Percentiles rank a stretch among this genome's conserved stretches.
Conservation (phyloP, 140 eudicot genomes). For the Erigeron philadelphicus region DNA sequence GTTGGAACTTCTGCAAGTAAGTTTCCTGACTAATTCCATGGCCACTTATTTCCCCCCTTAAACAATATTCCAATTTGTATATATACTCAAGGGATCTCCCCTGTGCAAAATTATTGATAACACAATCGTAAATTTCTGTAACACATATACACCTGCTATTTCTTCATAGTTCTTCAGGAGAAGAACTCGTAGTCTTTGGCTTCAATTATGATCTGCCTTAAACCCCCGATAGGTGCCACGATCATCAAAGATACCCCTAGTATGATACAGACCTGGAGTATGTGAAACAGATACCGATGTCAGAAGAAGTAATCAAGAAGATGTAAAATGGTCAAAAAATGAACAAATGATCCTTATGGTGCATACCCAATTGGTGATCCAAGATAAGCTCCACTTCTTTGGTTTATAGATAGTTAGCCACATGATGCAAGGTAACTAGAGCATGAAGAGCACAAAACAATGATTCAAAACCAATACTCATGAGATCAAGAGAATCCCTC, state of each 20-base stretch:
- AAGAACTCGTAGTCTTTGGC: slow-evolving; percentile 57
- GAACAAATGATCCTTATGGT: neutral
- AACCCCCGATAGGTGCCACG: slow-evolving; percentile 66
- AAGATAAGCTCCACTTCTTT: slow-evolving; percentile 50
- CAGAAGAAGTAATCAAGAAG: neutral
- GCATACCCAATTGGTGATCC: slow-evolving; percentile 65
- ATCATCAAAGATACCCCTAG: slow-evolving; percentile 57
- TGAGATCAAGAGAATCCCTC: neutral
- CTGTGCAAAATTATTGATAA: slow-evolving; percentile 8
- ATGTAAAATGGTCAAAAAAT: neutral
- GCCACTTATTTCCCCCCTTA: slow-evolving; percentile 13
- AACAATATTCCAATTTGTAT: slow-evolving; percentile 18
- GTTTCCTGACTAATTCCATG: slow-evolving; percentile 26
- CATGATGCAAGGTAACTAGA: slow-evolving; percentile 68
- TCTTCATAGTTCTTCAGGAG: slow-evolving; percentile 25
- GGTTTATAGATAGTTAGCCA: slow-evolving; percentile 67
- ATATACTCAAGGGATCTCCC: slow-evolving; percentile 13
- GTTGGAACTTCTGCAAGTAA: slow-evolving; percentile 20
- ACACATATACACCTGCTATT: neutral
- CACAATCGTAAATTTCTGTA: neutral
- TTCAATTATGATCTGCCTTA: slow-evolving; percentile 52
- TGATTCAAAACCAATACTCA: neutral
- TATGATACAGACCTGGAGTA: slow-evolving; percentile 48
- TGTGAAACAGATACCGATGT: neutral
- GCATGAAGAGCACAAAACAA: neutral